Percentiles rank a stretch among this genome's conserved stretches.
These are phyloP conservation scores for Hyparrhenia diplandra DNA, from an alignment of 176 grass and related monocot genomes.

Conservation along the genomic window DNA sequence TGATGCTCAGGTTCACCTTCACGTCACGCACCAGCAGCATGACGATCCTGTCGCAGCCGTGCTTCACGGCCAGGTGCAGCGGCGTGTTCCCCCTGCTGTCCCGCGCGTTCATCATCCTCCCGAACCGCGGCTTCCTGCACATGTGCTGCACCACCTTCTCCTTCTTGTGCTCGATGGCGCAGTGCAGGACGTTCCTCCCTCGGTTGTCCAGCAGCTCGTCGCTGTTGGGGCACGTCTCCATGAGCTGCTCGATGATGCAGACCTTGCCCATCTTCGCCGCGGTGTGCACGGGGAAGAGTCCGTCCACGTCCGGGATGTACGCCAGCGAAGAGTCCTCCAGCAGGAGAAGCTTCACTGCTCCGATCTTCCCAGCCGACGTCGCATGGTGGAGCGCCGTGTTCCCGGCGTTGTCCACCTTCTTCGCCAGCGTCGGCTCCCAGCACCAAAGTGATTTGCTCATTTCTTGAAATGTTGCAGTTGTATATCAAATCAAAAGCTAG, in stretches of 20 bases:
- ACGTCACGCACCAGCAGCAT: not conserved
- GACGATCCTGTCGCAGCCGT: not conserved
- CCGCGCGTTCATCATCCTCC: slow-evolving; percentile 30
- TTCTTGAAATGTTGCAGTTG: not conserved
- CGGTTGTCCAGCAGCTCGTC: slow-evolving; percentile 35
- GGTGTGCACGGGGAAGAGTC: slow-evolving; percentile 37
- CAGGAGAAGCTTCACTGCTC: slow-evolving; percentile 27
- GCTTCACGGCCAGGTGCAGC: slow-evolving; percentile 39
- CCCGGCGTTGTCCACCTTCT: slow-evolving; percentile 23
- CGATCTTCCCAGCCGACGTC: slow-evolving; percentile 18
- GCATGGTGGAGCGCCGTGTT: slow-evolving; percentile 50
- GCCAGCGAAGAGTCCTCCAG: slow-evolving; percentile 16
- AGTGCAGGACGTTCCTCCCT: slow-evolving; percentile 34
- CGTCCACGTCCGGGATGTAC: slow-evolving; percentile 32
- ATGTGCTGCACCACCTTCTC: slow-evolving; percentile 28
- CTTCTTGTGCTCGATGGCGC: slow-evolving; percentile 26
- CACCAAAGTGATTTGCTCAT: slow-evolving; percentile 27
- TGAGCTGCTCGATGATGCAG: slow-evolving; percentile 15
- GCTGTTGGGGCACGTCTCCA: slow-evolving; percentile 31
- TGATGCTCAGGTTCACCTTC: slow-evolving; percentile 16
- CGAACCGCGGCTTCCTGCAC: slow-evolving; percentile 3
- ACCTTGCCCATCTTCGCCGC: slow-evolving; percentile 34
- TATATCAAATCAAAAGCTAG: no score
- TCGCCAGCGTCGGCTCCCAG: slow-evolving; percentile 13
- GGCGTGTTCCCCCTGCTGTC: slow-evolving; percentile 38